A percentile compares a stretch with the other conserved stretches of the same genome.
phyloP scores from a whole-genome alignment of 768 basidiomycete genomes.

The Trametes cingulata region DNA sequence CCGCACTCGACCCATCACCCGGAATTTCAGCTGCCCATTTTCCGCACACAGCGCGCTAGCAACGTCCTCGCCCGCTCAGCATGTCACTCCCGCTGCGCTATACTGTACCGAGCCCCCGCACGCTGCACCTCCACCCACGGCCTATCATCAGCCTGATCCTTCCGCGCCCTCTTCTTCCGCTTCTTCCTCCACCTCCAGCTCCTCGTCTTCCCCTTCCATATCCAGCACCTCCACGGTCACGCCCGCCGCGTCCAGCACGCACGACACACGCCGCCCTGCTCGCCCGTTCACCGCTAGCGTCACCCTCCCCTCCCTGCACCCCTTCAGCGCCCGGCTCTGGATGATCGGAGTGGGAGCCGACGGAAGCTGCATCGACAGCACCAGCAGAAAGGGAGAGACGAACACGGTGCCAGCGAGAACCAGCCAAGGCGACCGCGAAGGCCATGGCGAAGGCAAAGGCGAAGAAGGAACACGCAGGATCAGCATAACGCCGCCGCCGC shows the following conservation, averaged over 20 bases:
- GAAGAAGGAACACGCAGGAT: background rate
- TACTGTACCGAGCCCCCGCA: background rate
- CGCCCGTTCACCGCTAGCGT: slow-evolving; percentile 75
- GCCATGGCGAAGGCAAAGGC: background rate
- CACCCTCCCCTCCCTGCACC: slow-evolving; percentile 52
- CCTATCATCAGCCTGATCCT: slow-evolving; percentile 13
- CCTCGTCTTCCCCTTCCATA: slow-evolving; percentile 60
- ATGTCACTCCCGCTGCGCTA: slow-evolving; percentile 2
- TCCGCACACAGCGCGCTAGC: background rate
- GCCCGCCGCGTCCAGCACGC: slow-evolving; percentile 68
- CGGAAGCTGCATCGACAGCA: slow-evolving; percentile 43
- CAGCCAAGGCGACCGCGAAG: background rate
- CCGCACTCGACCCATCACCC: background rate
- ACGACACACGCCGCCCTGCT: slow-evolving; percentile 70
- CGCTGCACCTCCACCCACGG: background rate
- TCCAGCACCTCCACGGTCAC: slow-evolving; percentile 71
- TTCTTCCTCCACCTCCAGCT: slow-evolving; percentile 29
- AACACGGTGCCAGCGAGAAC: background rate
- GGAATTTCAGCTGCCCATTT: background rate
- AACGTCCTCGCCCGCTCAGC: background rate
- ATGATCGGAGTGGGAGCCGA: slow-evolving; percentile 52
- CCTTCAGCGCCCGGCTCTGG: slow-evolving; percentile 55
- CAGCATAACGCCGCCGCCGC: background rate
- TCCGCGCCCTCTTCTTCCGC: slow-evolving; percentile 20
- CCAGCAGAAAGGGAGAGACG: slow-evolving; percentile 3